These are phyloP conservation scores for Bryoerythrophyllum caledonicum DNA, from an alignment of 225 moss, liverwort and hornwort genomes.

Conservation along the genomic window DNA sequence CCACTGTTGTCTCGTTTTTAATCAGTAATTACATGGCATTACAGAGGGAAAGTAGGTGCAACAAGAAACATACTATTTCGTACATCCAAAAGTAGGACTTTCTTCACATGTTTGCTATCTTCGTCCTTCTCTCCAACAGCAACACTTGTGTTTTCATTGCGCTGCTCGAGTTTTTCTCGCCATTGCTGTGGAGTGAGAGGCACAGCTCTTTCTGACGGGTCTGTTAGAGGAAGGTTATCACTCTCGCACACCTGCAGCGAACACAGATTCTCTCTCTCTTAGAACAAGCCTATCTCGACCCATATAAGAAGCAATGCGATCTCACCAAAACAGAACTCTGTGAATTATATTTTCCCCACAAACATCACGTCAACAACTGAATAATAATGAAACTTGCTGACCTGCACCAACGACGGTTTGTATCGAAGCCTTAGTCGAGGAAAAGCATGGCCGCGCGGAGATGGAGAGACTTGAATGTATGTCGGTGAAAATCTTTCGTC, in stretches of 20 bases:
- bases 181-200: conserved; percentile 79
- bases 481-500: conserved; percentile 72
- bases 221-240: conserved; percentile 74
- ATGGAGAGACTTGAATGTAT: conserved; percentile 84
- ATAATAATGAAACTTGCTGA: conserved; percentile 19
- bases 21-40: not conserved
- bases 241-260: conserved; percentile 75
- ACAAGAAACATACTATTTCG: conserved; percentile 74
- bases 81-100: conserved; percentile 82
- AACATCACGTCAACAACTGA: not conserved
- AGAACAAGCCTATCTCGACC: not conserved
- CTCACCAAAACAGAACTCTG: not conserved
- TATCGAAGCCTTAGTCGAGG: conserved; percentile 88
- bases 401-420: conserved; percentile 94
- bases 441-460: conserved; percentile 86
- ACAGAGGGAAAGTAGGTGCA: conserved; percentile 16
- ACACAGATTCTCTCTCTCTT: conserved; percentile 9
- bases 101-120: conserved; percentile 40
- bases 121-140: conserved; percentile 8
- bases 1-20: not conserved
- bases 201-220: conserved; percentile 70
- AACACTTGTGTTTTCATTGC: conserved; percentile 1
- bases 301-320: not conserved
- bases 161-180: conserved; percentile 71
- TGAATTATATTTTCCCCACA: not conserved